Percentiles rank a stretch among this genome's conserved stretches.
phyloP scores from a whole-genome alignment of 2,329 filamentous ascomycete species.

The Aspergillus phoenicis region DNA sequence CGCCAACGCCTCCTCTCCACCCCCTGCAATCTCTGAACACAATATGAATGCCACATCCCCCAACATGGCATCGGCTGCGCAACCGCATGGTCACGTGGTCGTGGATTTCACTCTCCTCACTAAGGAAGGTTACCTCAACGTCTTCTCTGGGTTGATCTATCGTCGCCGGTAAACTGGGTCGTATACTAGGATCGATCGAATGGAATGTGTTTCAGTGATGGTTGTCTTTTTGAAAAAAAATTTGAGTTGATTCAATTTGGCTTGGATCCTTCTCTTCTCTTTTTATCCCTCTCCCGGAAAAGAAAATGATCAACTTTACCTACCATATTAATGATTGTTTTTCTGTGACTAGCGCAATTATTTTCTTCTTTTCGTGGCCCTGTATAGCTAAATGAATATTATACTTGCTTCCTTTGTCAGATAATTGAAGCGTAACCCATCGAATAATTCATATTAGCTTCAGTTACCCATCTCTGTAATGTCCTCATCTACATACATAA shows the following conservation, averaged over 20 bases:
- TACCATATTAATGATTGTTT: not conserved
- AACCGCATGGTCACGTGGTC: conserved; percentile 34
- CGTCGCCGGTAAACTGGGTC: conserved; percentile 29
- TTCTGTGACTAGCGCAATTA: not conserved
- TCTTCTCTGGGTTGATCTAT: conserved; percentile 42
- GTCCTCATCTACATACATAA: too few relatives aligned
- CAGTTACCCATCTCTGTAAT: too few relatives aligned
- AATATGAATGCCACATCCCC: conserved; percentile 29
- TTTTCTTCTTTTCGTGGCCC: not conserved
- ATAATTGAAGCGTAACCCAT: too few relatives aligned
- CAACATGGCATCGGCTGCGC: conserved; percentile 24
- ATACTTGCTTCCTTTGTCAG: too few relatives aligned
- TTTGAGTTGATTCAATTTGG: conserved; percentile 8
- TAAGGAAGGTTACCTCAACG: conserved; percentile 46
- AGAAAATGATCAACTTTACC: not conserved
- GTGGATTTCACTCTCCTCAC: conserved; percentile 47
- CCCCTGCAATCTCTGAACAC: conserved; percentile 31
- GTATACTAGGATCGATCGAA: not conserved
- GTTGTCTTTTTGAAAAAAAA: conserved; percentile 2
- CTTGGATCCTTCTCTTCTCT: conserved; percentile 3
- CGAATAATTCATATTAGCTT: too few relatives aligned
- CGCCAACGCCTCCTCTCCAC: conserved; percentile 32
- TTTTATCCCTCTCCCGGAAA: not conserved
- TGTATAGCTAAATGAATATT: not conserved
- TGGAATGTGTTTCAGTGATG: not conserved